These are phyloP conservation scores for Odonthalia washingtoniensis DNA, from an alignment of 31 red algal species.

Conservation along the genomic window DNA sequence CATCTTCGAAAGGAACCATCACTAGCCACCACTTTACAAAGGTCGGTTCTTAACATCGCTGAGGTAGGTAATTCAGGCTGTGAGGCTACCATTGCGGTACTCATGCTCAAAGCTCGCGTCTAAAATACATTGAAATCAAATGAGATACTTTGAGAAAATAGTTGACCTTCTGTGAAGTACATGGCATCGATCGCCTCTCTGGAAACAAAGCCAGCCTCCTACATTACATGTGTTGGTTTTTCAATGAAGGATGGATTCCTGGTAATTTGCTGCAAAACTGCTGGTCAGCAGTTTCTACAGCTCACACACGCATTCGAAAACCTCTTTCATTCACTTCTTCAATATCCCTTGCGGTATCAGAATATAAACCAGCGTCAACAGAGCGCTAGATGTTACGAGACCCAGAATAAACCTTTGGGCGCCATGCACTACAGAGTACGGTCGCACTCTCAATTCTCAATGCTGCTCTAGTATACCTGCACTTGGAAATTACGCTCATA, in stretches of 20 bases:
- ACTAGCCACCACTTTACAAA: not conserved
- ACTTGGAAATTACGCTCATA: slow-evolving; percentile 1
- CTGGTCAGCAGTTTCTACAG: not conserved
- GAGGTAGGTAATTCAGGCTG: not conserved
- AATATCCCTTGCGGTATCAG: no score
- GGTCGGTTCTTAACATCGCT: not conserved
- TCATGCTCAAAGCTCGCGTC: slow-evolving; percentile 31
- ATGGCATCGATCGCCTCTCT: slow-evolving; percentile 14
- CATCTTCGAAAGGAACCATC: not conserved
- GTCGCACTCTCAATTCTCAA: slow-evolving; percentile 19
- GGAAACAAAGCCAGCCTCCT: not conserved
- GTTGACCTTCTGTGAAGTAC: not conserved
- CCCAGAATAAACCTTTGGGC: not conserved
- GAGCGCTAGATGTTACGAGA: slow-evolving; percentile 11
- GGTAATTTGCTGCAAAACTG: not conserved
- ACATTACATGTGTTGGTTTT: slow-evolving; percentile 19
- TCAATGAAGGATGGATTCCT: not conserved
- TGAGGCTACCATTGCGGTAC: not conserved
- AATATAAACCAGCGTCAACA: not conserved
- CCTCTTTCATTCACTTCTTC: slow-evolving; percentile 13
- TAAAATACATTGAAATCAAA: slow-evolving; percentile 12
- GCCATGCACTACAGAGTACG: not conserved
- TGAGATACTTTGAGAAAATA: not conserved
- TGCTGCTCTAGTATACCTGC: not conserved
- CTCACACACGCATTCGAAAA: not conserved